Evolutionary conservation across 495 filamentous ascomycete species (phyloP).

Genomic region (Penicillium alfredii): DNA sequence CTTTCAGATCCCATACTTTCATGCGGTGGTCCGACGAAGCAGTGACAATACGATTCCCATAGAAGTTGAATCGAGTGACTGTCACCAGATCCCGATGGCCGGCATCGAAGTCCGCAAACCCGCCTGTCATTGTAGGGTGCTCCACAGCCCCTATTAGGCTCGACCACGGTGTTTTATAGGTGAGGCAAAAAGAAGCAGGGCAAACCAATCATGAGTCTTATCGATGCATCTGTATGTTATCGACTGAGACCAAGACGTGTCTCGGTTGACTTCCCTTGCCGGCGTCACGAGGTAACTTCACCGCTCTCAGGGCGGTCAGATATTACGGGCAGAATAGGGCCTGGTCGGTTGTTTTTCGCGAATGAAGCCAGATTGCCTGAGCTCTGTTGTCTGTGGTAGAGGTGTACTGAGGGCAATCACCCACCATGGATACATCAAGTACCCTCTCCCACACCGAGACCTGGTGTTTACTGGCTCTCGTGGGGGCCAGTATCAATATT

Average conservation of each 20-base stretch:
- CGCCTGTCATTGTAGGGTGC: constrained; percentile 33
- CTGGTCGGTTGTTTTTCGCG: constrained; percentile 13
- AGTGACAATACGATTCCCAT: constrained; percentile 85
- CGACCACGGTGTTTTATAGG: constrained; percentile 5
- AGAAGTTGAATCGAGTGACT: constrained; percentile 59
- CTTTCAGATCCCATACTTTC: constrained; percentile 82
- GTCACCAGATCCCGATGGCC: constrained; percentile 52
- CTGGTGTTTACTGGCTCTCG: constrained; percentile 62
- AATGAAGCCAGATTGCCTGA: constrained; percentile 34
- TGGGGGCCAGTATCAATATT: constrained; percentile 63
- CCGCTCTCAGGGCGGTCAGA: constrained; percentile 24
- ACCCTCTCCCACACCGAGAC: constrained; percentile 62
- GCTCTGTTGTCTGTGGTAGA: no score
- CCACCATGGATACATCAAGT: constrained; percentile 35
- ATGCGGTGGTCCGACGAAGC: constrained; percentile 90
- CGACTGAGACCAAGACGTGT: constrained; percentile 25
- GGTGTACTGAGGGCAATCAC: constrained; percentile 2
- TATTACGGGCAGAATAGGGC: constrained; percentile 27
- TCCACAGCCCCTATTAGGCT: constrained; percentile 22
- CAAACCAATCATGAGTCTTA: constrained; percentile 21
- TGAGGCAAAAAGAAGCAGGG: constrained; percentile 6
- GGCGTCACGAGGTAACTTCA: constrained; percentile 18
- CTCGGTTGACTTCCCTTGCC: constrained; percentile 21
- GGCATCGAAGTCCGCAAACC: constrained; percentile 62
- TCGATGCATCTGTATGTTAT: constrained; percentile 21